Evolutionary conservation across 768 basidiomycete species (phyloP), one percentile per base, ranked within the genome.

Genomic region (Lepiota venenata): DNA sequence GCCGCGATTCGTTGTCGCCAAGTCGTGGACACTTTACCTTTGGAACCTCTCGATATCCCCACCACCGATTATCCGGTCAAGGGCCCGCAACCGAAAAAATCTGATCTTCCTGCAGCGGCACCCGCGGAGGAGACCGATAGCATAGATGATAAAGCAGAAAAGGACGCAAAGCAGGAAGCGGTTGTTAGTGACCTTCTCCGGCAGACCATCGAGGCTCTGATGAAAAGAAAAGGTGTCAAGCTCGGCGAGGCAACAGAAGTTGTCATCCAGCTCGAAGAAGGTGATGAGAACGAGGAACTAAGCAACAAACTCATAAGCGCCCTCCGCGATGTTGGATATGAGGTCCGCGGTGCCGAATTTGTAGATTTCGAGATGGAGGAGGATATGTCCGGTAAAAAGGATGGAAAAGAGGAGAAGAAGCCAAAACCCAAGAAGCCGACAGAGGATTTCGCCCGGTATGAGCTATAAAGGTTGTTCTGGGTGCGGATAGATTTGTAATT

Each of bases 1-100:
- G 76, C 84, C 10, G 71, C 78, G 61, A 85, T 93, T 62, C 84
- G 83, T 53, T 94, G 92, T 69, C 85, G 92, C 44, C 84, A 92
- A 69, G 77, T 94, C 58, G 76, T 93, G 54, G 67, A 77, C 54
- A 63, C 66, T 41, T 57, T 60, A 44, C 63, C 67, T 40, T 56
- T 64, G 44, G 60, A 50, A 44, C 63, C 63, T 35, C 43, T 69
- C 42, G 65, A 72, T 43, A 69, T 81, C 20, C 78, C 79, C 14
- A 74, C 79, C 56, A 70, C 77, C 18, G 82, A 87, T 60, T 72
- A 79, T 57, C 87, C 87, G 18, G 64, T 78, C 57, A 79, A 81
- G 61, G 63, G 74, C 40, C 69, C 78, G n/a, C 70, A 71, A 56
- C 47, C 46, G 6, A 75, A 74, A 48, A 81, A 78, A 70, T 74